A percentile compares a stretch with the other conserved stretches of the same genome.
Conservation (phyloP, 768 basidiomycete genomes). For the Suillus clintonianus region DNA sequence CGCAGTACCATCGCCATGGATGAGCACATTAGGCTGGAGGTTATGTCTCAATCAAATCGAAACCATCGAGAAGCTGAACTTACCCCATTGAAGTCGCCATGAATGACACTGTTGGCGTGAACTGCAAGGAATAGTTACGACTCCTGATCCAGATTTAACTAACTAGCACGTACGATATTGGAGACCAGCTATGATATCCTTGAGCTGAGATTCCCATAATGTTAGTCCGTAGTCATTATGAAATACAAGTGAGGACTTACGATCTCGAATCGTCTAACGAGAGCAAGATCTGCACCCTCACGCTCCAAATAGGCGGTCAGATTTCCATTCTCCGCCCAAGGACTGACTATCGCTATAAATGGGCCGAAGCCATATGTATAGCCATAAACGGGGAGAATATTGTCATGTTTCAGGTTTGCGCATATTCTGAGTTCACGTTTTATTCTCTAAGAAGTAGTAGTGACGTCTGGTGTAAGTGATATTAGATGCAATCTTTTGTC, state of each 20-base stretch:
- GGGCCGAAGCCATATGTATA: conserved; percentile 19
- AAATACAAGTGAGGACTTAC: conserved; percentile 6
- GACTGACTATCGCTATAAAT: conserved; percentile 21
- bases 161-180: background rate
- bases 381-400: conserved; percentile 20
- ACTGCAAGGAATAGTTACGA: background rate
- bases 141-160: background rate
- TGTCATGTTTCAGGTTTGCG: conserved; percentile 15
- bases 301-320: conserved; percentile 16
- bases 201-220: background rate
- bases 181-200: background rate
- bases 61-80: background rate
- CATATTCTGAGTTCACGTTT: conserved; percentile 23
- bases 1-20: conserved; percentile 42
- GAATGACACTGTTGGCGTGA: background rate
- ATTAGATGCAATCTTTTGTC: background rate
- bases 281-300: background rate
- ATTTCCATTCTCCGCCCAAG: conserved; percentile 17
- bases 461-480: background rate
- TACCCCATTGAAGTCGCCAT: conserved; percentile 11
- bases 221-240: background rate
- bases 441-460: conserved; percentile 10
- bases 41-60: background rate
- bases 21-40: conserved; percentile 46
- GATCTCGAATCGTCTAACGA: conserved; percentile 13